Conservation (phyloP, 23 red algal genomes). For the Agarophyton chilense region DNA sequence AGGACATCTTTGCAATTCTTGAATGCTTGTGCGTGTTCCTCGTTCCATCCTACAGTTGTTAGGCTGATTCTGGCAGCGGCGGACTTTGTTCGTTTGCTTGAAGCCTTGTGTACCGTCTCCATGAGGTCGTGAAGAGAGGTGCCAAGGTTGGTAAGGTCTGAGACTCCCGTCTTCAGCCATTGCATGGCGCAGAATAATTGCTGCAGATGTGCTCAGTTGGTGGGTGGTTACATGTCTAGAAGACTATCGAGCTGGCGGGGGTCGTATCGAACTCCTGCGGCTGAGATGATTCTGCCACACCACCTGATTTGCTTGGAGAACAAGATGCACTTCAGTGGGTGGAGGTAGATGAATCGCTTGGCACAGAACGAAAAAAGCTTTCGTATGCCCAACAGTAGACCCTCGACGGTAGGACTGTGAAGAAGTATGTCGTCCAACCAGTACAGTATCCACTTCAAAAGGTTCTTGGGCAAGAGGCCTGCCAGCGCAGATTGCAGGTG, state of each 20-base stretch:
- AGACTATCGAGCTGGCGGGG: background rate
- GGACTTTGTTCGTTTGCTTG: background rate
- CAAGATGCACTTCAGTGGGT: background rate
- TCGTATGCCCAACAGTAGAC: background rate
- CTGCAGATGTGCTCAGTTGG: background rate
- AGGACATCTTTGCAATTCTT: background rate
- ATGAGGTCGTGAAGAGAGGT: background rate
- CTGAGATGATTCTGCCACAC: background rate
- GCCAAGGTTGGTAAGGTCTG: background rate
- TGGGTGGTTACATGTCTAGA: background rate
- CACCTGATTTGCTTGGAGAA: background rate
- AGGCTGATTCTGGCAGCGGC: background rate
- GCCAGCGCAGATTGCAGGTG: background rate
- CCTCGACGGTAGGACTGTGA: background rate
- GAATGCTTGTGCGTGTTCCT: background rate
- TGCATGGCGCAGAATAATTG: background rate
- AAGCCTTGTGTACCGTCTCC: background rate
- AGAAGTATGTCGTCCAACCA: background rate
- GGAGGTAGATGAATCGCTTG: background rate
- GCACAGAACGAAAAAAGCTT: background rate
- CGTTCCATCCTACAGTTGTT: background rate
- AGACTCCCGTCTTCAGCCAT: background rate
- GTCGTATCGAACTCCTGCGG: background rate
- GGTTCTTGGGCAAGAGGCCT: background rate
- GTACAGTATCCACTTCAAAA: background rate